Percentiles rank a stretch among this genome's conserved stretches.
Conservation (phyloP, 2,329 filamentous ascomycete species). For the Cytospora schulzeri region DNA sequence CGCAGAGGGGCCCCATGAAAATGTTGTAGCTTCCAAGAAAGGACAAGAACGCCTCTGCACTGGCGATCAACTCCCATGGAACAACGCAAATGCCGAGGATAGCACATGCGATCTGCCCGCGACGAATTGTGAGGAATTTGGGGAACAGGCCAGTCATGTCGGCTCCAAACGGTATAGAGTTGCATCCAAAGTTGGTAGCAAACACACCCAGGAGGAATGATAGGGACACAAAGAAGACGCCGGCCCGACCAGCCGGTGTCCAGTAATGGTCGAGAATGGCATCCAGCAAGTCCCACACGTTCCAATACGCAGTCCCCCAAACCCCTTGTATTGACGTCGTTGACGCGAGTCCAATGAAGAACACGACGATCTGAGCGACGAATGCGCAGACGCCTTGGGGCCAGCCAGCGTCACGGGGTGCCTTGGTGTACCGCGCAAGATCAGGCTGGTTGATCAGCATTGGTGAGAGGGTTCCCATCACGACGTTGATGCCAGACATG, state of each 20-base stretch:
- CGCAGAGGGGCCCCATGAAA: slow-evolving; percentile 33
- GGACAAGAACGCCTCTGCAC: slow-evolving; percentile 32
- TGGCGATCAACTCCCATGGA: slow-evolving; percentile 35
- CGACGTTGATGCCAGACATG: slow-evolving; percentile 43
- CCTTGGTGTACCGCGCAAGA: slow-evolving; percentile 39
- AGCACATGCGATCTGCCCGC: slow-evolving; percentile 46
- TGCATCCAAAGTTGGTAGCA: slow-evolving; percentile 46
- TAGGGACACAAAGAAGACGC: slow-evolving; percentile 37
- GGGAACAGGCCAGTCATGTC: slow-evolving; percentile 47
- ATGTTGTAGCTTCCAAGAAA: slow-evolving; percentile 35
- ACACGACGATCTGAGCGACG: slow-evolving; percentile 33
- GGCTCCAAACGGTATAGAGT: slow-evolving; percentile 44
- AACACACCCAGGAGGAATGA: slow-evolving; percentile 41
- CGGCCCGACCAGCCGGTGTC: slow-evolving; percentile 35
- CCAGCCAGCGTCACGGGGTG: slow-evolving; percentile 36
- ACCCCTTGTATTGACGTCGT: slow-evolving; percentile 39
- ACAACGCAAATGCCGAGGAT: slow-evolving; percentile 36
- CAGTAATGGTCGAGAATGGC: slow-evolving; percentile 42
- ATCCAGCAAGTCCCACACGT: slow-evolving; percentile 40
- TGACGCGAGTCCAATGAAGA: slow-evolving; percentile 36
- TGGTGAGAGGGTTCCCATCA: slow-evolving; percentile 35
- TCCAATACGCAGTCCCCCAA: slow-evolving; percentile 43
- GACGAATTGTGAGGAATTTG: slow-evolving; percentile 44
- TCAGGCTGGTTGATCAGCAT: slow-evolving; percentile 37
- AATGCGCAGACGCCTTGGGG: slow-evolving; percentile 36